phyloP scores from a whole-genome alignment of 2,329 filamentous ascomycete species.

The Xylariaceae sp. region DNA sequence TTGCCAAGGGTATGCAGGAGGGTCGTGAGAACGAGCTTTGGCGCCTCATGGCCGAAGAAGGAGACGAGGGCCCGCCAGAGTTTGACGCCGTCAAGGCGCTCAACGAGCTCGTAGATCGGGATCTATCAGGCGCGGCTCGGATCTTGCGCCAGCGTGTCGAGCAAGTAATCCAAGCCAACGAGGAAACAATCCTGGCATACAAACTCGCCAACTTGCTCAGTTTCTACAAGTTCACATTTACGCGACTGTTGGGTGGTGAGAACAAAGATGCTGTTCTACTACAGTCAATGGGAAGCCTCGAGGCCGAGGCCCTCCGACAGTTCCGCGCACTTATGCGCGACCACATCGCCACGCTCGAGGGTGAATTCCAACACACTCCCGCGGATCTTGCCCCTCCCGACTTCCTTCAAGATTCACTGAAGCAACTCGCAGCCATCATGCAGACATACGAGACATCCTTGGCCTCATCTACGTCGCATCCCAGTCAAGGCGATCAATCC shows the following conservation, averaged over 20 bases:
- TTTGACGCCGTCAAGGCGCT: conserved; percentile 82
- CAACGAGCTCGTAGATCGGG: conserved; percentile 79
- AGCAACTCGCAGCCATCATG: conserved; percentile 72
- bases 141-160: conserved; percentile 87
- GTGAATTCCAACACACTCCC: conserved; percentile 63
- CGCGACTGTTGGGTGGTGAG: conserved; percentile 62
- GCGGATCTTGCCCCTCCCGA: conserved; percentile 71
- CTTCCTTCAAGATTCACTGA: conserved; percentile 75
- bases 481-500: neutral
- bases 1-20: conserved; percentile 73
- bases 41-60: conserved; percentile 59
- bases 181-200: conserved; percentile 83
- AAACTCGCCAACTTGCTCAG: conserved; percentile 82
- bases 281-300: conserved; percentile 61
- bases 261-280: conserved; percentile 57
- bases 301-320: conserved; percentile 72
- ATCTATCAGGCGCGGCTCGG: conserved; percentile 73
- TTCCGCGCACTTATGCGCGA: conserved; percentile 80
- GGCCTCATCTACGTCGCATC: conserved; percentile 36
- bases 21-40: conserved; percentile 81
- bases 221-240: conserved; percentile 85
- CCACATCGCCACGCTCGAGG: conserved; percentile 68
- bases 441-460: conserved; percentile 83
- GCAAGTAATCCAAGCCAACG: conserved; percentile 86
- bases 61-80: conserved; percentile 40